Evolutionary conservation across 495 filamentous ascomycete species (phyloP).

Genomic region (Arthonia radiata): DNA sequence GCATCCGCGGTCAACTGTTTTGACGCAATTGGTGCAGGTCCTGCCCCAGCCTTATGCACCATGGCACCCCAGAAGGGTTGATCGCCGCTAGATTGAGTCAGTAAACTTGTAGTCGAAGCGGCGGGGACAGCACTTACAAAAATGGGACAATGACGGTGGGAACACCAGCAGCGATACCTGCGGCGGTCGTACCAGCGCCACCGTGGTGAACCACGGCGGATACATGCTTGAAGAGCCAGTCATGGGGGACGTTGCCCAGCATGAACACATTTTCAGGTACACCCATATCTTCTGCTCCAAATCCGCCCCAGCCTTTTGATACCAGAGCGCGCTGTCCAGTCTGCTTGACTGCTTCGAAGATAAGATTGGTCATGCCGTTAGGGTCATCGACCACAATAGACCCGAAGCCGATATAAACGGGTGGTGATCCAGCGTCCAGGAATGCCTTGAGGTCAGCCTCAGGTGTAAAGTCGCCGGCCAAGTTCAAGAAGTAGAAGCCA

Average conservation of each 20-base stretch:
- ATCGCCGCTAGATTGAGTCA: slow-evolving; percentile 4
- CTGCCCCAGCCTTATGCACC: slow-evolving; percentile 45
- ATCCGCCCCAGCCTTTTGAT: slow-evolving; percentile 58
- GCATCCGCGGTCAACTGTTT: slow-evolving; percentile 37
- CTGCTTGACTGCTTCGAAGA: slow-evolving; percentile 41
- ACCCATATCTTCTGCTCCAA: slow-evolving; percentile 35
- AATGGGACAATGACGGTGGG: slow-evolving; percentile 63
- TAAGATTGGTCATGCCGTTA: slow-evolving; percentile 33
- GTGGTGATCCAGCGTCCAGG: slow-evolving; percentile 37
- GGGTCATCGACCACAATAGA: slow-evolving; percentile 63
- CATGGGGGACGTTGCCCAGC: slow-evolving; percentile 55
- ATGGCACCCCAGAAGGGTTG: slow-evolving; percentile 68
- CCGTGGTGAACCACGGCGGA: slow-evolving; percentile 62
- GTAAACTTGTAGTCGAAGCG: too few relatives aligned
- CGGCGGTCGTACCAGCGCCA: slow-evolving; percentile 60
- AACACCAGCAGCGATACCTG: slow-evolving; percentile 38
- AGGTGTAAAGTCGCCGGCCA: slow-evolving; percentile 38
- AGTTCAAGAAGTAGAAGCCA: slow-evolving; percentile 49
- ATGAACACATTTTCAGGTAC: slow-evolving; percentile 47
- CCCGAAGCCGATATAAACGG: slow-evolving; percentile 63
- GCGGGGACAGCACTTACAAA: slow-evolving; percentile 61
- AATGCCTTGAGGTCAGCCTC: slow-evolving; percentile 35
- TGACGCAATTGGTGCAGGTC: slow-evolving; percentile 44
- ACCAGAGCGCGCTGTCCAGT: slow-evolving; percentile 49
- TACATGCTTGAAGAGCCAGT: slow-evolving; percentile 59